Evolutionary conservation across 768 basidiomycete genomes (phyloP).

Genomic region (Russula foetens): DNA sequence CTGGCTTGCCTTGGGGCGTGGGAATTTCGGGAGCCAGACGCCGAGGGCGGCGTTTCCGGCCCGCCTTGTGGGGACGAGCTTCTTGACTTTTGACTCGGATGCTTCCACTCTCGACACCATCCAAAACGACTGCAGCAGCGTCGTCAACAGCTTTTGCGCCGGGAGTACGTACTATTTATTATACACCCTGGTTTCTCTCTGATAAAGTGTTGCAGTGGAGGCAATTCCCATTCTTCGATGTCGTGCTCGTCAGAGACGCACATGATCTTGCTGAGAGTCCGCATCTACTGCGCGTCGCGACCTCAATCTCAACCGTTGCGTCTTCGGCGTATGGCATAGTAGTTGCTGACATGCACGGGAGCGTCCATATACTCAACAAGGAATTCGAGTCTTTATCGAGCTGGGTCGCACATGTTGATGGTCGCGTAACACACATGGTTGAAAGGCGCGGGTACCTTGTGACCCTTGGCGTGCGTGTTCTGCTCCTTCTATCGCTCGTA

Average conservation of each 20-base stretch:
- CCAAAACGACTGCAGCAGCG: not conserved
- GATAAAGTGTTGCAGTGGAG: slow-evolving; percentile 50
- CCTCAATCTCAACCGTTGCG: slow-evolving; percentile 65
- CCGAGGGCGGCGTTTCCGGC: slow-evolving; percentile 4
- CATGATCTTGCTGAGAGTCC: slow-evolving; percentile 71
- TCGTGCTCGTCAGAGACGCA: slow-evolving; percentile 64
- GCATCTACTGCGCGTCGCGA: slow-evolving; percentile 63
- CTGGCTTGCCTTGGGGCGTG: not conserved
- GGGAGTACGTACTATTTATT: not conserved
- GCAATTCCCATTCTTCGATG: slow-evolving; percentile 87
- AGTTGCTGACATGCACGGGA: slow-evolving; percentile 82
- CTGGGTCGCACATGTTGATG: slow-evolving; percentile 75
- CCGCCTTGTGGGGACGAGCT: not conserved
- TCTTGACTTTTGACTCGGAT: not conserved
- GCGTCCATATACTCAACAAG: slow-evolving; percentile 64
- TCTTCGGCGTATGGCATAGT: slow-evolving; percentile 60
- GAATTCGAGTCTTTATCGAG: slow-evolving; percentile 63
- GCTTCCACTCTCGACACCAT: not conserved
- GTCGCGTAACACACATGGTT: slow-evolving; percentile 80
- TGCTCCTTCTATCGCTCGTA: not conserved
- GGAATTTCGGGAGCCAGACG: not conserved
- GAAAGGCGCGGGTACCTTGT: slow-evolving; percentile 76
- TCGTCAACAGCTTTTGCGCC: slow-evolving; percentile 9
- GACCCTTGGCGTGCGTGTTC: slow-evolving; percentile 72
- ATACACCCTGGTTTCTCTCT: not conserved